Percentiles rank a stretch among this genome's conserved stretches.
phyloP scores from a whole-genome alignment of 352 stramenopile species.

The Phytophthora pluvialis region DNA sequence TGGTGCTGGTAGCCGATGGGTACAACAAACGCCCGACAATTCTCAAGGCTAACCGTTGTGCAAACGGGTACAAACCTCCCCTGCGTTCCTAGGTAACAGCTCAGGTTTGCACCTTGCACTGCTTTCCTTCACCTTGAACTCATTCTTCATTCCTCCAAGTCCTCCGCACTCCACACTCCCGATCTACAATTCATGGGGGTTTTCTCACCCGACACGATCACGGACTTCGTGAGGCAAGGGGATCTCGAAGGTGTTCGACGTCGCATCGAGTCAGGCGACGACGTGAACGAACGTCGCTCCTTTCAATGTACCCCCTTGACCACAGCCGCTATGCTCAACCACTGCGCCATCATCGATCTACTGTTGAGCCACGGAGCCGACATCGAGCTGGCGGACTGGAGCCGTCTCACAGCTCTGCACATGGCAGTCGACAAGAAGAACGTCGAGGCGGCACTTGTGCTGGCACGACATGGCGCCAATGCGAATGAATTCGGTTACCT shows the following conservation, averaged over 20 bases:
- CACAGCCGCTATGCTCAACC: neutral
- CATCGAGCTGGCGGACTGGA: constrained; percentile 5
- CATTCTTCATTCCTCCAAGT: too few relatives aligned
- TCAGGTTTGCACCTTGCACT: too few relatives aligned
- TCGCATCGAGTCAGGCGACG: constrained; percentile 13
- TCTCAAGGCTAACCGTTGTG: too few relatives aligned
- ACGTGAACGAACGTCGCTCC: constrained; percentile 19
- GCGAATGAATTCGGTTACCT: constrained; percentile 14
- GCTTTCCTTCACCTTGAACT: too few relatives aligned
- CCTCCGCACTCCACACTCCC: too few relatives aligned
- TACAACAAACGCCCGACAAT: too few relatives aligned
- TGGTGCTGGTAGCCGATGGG: too few relatives aligned
- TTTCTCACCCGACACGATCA: constrained; percentile 11
- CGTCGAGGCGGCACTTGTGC: neutral
- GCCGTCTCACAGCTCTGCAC: constrained; percentile 16
- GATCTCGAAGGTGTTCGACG: constrained; percentile 12
- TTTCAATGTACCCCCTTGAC: constrained; percentile 10
- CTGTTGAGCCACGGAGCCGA: constrained; percentile 20
- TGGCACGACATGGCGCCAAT: constrained; percentile 13
- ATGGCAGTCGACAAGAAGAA: constrained; percentile 14
- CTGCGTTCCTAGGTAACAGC: too few relatives aligned
- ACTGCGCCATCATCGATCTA: constrained; percentile 11
- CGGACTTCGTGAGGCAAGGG: constrained; percentile 16
- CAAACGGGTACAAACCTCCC: too few relatives aligned
- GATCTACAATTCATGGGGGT: too few relatives aligned